phyloP scores from a whole-genome alignment of 192 early-diverging fungal genomes.

The Backusella sp. region DNA sequence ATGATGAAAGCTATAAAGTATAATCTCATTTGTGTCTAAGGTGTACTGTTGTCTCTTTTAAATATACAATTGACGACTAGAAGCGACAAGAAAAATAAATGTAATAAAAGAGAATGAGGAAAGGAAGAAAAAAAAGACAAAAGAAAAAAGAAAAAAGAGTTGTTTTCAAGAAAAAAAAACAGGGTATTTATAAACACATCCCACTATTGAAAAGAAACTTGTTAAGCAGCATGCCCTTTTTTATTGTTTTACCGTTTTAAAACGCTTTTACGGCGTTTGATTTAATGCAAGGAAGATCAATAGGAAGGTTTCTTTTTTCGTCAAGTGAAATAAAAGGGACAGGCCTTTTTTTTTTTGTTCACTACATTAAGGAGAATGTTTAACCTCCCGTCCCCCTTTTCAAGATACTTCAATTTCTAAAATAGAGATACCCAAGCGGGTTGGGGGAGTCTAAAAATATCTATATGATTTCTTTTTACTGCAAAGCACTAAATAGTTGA shows the following conservation, averaged over 20 bases:
- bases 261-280: not conserved
- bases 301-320: not conserved
- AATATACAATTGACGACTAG: not conserved
- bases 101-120: not conserved
- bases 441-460: not conserved
- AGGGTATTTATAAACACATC: not conserved
- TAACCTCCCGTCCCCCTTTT: not conserved
- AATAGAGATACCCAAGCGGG: not conserved
- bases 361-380: not conserved
- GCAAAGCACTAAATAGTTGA: not conserved
- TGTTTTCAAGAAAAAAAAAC: not conserved
- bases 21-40: not conserved
- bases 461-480: not conserved
- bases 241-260: not conserved
- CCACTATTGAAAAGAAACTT: not conserved
- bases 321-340: not conserved
- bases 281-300: slow-evolving; percentile 7
- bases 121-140: not conserved
- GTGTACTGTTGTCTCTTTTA: not conserved
- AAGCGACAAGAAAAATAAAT: not conserved
- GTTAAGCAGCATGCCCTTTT: not conserved
- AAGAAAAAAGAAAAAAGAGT: not conserved
- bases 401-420: not conserved
- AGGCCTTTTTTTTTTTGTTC: not conserved
- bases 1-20: not conserved